phyloP scores from a whole-genome alignment of 2,329 filamentous ascomycete genomes.

The Aphanocladium album region DNA sequence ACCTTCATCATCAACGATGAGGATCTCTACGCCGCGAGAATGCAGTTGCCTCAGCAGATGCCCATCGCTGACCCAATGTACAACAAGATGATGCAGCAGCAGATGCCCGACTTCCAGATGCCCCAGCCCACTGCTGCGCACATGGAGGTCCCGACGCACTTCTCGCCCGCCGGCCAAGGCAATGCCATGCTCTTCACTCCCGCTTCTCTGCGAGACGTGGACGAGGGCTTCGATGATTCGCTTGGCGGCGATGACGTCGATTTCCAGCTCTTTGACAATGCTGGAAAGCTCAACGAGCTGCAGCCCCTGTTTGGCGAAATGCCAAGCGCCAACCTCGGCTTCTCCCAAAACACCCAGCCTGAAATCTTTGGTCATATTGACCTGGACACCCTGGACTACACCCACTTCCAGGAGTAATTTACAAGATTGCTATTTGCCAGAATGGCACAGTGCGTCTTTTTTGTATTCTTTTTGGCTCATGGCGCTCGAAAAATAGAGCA shows the following conservation, averaged over 20 bases:
- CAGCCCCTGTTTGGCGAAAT: slow-evolving; percentile 47
- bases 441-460: slow-evolving; percentile 4
- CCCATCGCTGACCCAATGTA: slow-evolving; percentile 34
- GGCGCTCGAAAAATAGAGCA: slow-evolving; percentile 4
- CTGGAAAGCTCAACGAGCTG: slow-evolving; percentile 36
- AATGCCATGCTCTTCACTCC: slow-evolving; percentile 67
- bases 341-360: slow-evolving; percentile 47
- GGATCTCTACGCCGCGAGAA: slow-evolving; percentile 56
- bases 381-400: slow-evolving; percentile 33
- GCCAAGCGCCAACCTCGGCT: slow-evolving; percentile 46
- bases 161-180: slow-evolving; percentile 64
- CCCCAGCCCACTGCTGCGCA: slow-evolving; percentile 12
- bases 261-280: slow-evolving; percentile 57
- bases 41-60: slow-evolving; percentile 50
- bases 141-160: slow-evolving; percentile 40
- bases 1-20: slow-evolving; percentile 58
- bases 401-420: slow-evolving; percentile 4
- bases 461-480: background rate
- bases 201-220: slow-evolving; percentile 53
- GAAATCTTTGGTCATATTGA: slow-evolving; percentile 44
- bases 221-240: slow-evolving; percentile 60
- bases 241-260: slow-evolving; percentile 47
- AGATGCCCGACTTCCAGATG: slow-evolving; percentile 34
- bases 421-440: slow-evolving; percentile 5
- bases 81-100: slow-evolving; percentile 39